Conservation (phyloP, 805 yeast species). For the Pichia kluyveri region DNA sequence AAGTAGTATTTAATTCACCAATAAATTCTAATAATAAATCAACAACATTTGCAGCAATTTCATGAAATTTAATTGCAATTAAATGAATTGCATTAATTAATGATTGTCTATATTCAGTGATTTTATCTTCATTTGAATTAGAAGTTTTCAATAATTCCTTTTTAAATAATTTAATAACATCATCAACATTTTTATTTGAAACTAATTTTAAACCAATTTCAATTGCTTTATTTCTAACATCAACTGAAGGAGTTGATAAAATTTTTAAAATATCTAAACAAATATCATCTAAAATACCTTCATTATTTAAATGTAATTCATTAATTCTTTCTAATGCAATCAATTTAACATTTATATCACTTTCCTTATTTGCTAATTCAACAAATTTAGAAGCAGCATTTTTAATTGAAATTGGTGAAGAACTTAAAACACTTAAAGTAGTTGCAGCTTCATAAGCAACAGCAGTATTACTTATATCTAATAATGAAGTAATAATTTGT, state of each 20-base stretch:
- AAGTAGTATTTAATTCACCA: constrained; percentile 71
- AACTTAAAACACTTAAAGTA: constrained; percentile 50
- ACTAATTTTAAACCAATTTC: constrained; percentile 75
- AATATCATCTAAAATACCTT: constrained; percentile 77
- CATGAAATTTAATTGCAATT: constrained; percentile 80
- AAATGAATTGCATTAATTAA: constrained; percentile 82
- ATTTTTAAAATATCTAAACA: constrained; percentile 82
- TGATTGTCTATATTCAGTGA: constrained; percentile 79
- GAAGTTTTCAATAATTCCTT: constrained; percentile 80
- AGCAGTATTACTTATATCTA: constrained; percentile 59
- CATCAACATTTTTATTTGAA: constrained; percentile 85
- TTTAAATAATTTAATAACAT: constrained; percentile 82
- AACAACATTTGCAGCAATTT: constrained; percentile 86
- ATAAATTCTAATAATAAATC: constrained; percentile 80
- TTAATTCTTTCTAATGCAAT: constrained; percentile 82
- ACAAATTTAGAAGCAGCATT: constrained; percentile 81
- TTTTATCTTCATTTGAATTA: constrained; percentile 65
- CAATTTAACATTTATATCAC: constrained; percentile 92
- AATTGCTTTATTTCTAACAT: constrained; percentile 82
- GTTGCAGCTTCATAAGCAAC: constrained; percentile 91
- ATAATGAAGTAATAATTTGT: constrained; percentile 58
- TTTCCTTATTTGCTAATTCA: constrained; percentile 80
- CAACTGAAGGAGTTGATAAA: constrained; percentile 80
- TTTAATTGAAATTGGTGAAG: constrained; percentile 56
- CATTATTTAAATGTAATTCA: constrained; percentile 62